phyloP scores from a whole-genome alignment of 495 filamentous ascomycete species.

The Coniosporium apollinis region DNA sequence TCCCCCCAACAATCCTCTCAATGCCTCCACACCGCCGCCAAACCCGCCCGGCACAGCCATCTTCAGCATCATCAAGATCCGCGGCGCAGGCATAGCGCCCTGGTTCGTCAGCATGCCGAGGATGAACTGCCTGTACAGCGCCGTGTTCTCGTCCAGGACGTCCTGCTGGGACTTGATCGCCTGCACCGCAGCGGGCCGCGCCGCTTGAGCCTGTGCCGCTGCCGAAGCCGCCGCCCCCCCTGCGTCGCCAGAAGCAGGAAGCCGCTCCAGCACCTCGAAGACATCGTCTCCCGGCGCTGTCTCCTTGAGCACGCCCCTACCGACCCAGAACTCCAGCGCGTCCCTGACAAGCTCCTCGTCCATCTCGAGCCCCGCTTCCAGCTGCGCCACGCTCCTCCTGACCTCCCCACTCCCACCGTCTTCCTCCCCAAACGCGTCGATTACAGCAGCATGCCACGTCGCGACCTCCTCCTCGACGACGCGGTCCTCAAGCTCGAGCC shows the following conservation, averaged over 20 bases:
- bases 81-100: slow-evolving; percentile 58
- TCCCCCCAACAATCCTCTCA: slow-evolving; percentile 58
- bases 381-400: slow-evolving; percentile 39
- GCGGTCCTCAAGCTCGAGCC: slow-evolving; percentile 71
- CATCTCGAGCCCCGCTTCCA: slow-evolving; percentile 57
- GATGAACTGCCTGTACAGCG: slow-evolving; percentile 80
- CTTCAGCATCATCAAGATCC: slow-evolving; percentile 86
- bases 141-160: slow-evolving; percentile 50
- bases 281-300: slow-evolving; percentile 29
- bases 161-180: slow-evolving; percentile 19
- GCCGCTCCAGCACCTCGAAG: slow-evolving; percentile 47
- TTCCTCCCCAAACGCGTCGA: slow-evolving; percentile 59
- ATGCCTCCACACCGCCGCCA: slow-evolving; percentile 53
- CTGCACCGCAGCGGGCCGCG: slow-evolving; percentile 24
- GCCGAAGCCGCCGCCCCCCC: slow-evolving; percentile 31
- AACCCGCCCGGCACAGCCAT: slow-evolving; percentile 79
- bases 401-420: slow-evolving; percentile 18
- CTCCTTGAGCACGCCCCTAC: slow-evolving; percentile 58
- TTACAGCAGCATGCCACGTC: slow-evolving; percentile 79
- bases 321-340: slow-evolving; percentile 74
- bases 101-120: slow-evolving; percentile 88
- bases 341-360: slow-evolving; percentile 54
- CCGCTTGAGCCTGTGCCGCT: slow-evolving; percentile 30
- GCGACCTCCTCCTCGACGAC: slow-evolving; percentile 51
- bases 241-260: slow-evolving; percentile 30